Conservation (phyloP, 2,329 filamentous ascomycete species). For the Fusarium albosuccineum region DNA sequence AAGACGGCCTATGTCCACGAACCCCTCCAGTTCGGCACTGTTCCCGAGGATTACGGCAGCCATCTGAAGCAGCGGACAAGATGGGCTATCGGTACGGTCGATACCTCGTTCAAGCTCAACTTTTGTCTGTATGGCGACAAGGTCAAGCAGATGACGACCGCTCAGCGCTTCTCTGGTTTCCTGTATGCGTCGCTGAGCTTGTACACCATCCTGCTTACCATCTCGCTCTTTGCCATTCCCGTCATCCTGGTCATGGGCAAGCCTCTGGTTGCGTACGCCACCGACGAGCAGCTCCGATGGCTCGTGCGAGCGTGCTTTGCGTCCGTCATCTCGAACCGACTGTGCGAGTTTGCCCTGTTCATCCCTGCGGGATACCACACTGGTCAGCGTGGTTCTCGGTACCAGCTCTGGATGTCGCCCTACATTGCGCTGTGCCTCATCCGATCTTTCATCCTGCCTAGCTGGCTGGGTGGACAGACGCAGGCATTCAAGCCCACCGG, state of each 20-base stretch:
- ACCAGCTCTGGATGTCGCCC: constrained; percentile 73
- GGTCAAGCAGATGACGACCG: constrained; percentile 65
- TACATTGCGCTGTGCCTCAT: constrained; percentile 71
- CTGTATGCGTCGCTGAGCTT: constrained; percentile 67
- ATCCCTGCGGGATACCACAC: constrained; percentile 71
- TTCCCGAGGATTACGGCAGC: constrained; percentile 67
- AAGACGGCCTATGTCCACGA: constrained; percentile 72
- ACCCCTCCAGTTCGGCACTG: constrained; percentile 70
- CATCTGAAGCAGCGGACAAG: constrained; percentile 70
- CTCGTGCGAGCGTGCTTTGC: constrained; percentile 69
- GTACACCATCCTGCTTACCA: constrained; percentile 67
- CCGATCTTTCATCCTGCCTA: constrained; percentile 69
- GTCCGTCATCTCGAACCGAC: constrained; percentile 62
- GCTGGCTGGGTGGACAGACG: constrained; percentile 69
- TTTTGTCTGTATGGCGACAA: constrained; percentile 69
- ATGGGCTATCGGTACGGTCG: constrained; percentile 69
- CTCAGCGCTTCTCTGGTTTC: constrained; percentile 71
- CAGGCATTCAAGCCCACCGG: constrained; percentile 73
- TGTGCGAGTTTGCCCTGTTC: constrained; percentile 70
- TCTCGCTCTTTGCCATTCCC: constrained; percentile 70
- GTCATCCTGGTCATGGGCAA: constrained; percentile 69
- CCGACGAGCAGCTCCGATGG: constrained; percentile 67
- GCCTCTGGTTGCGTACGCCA: constrained; percentile 68
- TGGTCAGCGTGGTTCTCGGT: constrained; percentile 67
- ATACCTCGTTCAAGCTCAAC: constrained; percentile 70